phyloP scores from a whole-genome alignment of 179 eudicot genomes.

The Silene noctiflora region DNA sequence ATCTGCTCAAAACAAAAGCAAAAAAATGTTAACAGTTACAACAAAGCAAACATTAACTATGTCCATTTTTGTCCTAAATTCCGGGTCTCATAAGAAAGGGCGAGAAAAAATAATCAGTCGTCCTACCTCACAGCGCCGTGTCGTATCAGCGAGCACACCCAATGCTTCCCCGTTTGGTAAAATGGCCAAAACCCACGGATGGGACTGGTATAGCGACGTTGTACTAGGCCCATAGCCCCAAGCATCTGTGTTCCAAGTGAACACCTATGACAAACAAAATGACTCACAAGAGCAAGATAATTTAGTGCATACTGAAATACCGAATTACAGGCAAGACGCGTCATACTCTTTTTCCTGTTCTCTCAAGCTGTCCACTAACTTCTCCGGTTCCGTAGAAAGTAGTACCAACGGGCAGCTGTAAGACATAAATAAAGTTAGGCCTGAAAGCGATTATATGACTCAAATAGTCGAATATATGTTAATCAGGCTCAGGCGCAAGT shows the following conservation, averaged over 20 bases:
- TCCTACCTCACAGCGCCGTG: slow-evolving; percentile 84
- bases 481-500: too few species aligned
- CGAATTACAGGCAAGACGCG: neutral
- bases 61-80: neutral
- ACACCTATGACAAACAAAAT: slow-evolving; percentile 46
- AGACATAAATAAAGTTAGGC: slow-evolving; percentile 10
- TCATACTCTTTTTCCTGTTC: slow-evolving; percentile 89
- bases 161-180: slow-evolving; percentile 79
- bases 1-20: slow-evolving; percentile 45
- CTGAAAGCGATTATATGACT: neutral
- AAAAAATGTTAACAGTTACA: slow-evolving; percentile 11
- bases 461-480: neutral
- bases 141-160: slow-evolving; percentile 95
- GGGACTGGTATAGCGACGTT: slow-evolving; percentile 89
- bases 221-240: slow-evolving; percentile 92
- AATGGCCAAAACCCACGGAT: slow-evolving; percentile 94
- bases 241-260: slow-evolving; percentile 91
- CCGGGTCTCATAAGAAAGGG: neutral
- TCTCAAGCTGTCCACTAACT: slow-evolving; percentile 91
- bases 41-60: neutral
- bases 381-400: slow-evolving; percentile 99
- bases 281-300: slow-evolving; percentile 13
- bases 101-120: neutral
- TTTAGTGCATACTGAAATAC: neutral
- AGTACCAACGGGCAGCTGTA: slow-evolving; percentile 76